Base-by-base conservation (phyloP, 1,284 basidiomycete genomes). In the Fistulina hepatica region DNA sequence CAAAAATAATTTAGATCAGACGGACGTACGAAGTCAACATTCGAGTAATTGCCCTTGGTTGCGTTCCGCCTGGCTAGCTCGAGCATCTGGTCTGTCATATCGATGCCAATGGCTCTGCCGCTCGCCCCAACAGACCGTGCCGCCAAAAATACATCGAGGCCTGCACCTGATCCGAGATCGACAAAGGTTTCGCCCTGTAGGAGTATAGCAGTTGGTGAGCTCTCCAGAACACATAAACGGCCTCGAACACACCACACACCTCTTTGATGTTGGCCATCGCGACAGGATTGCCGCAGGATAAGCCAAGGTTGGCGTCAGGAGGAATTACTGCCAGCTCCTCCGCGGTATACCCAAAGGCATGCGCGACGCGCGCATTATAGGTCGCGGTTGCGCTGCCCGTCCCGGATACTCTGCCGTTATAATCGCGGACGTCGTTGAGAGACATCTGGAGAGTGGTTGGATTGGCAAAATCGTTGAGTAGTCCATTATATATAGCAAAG, bases 151-250 rank as follows among this genome's bases (percentile, higher is more conserved):
- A 73, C 58, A 45, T 76, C 69, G 17, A 70, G 58, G 0, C 72
- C 73, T 3, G 63, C 70, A 2, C 73, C 71, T 1, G 64, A 70
- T 11, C 72, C 73, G 10, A 76, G 58, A 50, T 76, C 69, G 3
- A 76, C 50, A 4, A 73, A 63, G 1, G 50, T 57, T 52, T 76
- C 72, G 26, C 72, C 73, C 66, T 73, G 42, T 32, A 12, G 11
- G 24, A 4, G 15, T 32, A 17, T n/a, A n/a, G n/a, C n/a, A n/a
- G n/a, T n/a, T n/a, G n/a, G n/a, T n/a, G n/a, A n/a, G n/a, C n/a
- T n/a, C n/a, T n/a, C n/a, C n/a, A n/a, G n/a, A n/a, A n/a, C n/a
- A n/a, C n/a, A n/a, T n/a, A n/a, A n/a, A n/a, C n/a, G n/a, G n/a
- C n/a, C n/a, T 3, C 7, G 16, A 23, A 5, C 13, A 11, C 2